Percentiles rank a stretch among this genome's conserved stretches.
These are phyloP conservation scores for Talaromyces sp. DNA, from an alignment of 2,329 filamentous ascomycete genomes.

Conservation along the genomic window DNA sequence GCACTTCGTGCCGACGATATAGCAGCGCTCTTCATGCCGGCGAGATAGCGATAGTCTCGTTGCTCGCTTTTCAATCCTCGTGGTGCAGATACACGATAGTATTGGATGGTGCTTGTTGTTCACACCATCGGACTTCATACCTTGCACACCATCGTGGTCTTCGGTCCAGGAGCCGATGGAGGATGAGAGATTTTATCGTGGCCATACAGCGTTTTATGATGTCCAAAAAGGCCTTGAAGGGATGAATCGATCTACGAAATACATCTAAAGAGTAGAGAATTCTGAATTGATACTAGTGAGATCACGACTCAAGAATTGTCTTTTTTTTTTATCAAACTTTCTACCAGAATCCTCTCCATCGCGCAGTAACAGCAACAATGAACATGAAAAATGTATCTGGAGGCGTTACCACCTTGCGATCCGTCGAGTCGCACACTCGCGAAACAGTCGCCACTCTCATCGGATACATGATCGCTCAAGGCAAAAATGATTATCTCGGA, in stretches of 20 bases:
- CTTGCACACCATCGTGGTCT: background rate
- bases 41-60: background rate
- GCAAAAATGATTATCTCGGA: conserved; percentile 29
- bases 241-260: background rate
- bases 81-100: background rate
- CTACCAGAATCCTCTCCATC: background rate
- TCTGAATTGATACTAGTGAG: background rate
- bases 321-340: no score
- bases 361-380: background rate
- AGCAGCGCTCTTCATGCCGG: conserved; percentile 4
- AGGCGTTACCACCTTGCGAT: background rate
- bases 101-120: background rate
- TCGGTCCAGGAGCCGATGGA: background rate
- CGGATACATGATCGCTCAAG: conserved; percentile 27
- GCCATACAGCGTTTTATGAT: background rate
- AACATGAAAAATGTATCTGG: conserved; percentile 17
- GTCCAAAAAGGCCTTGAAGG: background rate
- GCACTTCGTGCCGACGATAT: conserved; percentile 24
- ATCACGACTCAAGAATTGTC: no score
- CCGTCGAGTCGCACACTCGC: conserved; percentile 21
- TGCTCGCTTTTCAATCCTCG: background rate
- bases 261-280: background rate
- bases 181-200: background rate
- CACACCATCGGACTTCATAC: background rate
- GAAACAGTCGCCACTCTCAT: conserved; percentile 25